These are phyloP conservation scores for Agrocybe chaxingu DNA, from an alignment of 768 basidiomycete genomes.

Conservation along the genomic window DNA sequence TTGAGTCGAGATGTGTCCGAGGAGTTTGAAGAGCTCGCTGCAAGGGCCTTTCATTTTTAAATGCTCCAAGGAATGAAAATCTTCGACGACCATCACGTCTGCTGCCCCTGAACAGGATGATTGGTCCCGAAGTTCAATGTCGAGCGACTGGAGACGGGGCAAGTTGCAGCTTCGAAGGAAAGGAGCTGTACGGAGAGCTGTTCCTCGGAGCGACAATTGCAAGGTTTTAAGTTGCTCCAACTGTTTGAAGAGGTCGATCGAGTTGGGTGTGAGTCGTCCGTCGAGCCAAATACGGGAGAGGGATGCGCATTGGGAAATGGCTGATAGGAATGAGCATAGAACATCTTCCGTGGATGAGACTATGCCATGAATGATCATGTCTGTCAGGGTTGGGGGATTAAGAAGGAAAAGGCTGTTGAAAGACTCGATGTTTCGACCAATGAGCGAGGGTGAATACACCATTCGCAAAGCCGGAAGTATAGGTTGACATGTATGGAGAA, in stretches of 20 bases:
- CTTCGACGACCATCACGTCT: too few species aligned
- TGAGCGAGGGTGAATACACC: slow-evolving; percentile 1
- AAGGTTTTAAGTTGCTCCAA: too few species aligned
- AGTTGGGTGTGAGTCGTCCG: too few species aligned
- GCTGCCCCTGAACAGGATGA: too few species aligned
- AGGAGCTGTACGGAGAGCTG: too few species aligned
- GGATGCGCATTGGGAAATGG: too few species aligned
- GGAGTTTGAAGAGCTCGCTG: background rate
- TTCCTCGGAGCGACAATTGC: too few species aligned
- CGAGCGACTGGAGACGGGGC: too few species aligned
- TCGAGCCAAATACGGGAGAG: background rate
- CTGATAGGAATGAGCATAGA: slow-evolving; percentile 1
- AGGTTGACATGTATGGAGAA: background rate
- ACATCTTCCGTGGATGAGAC: slow-evolving; percentile 1
- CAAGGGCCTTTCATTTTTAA: background rate
- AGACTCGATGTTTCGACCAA: background rate
- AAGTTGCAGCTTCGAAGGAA: too few species aligned
- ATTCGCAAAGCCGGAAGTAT: slow-evolving; percentile 6
- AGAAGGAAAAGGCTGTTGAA: slow-evolving; percentile 5
- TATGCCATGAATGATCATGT: slow-evolving; percentile 1
- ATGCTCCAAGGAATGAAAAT: too few species aligned
- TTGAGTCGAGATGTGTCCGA: slow-evolving; percentile 1
- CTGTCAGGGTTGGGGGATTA: background rate
- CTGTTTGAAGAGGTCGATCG: too few species aligned
- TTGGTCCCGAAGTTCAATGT: too few species aligned